Conservation (phyloP, 2,329 filamentous ascomycete species). For the Ceratocystis cacaofunesta region DNA sequence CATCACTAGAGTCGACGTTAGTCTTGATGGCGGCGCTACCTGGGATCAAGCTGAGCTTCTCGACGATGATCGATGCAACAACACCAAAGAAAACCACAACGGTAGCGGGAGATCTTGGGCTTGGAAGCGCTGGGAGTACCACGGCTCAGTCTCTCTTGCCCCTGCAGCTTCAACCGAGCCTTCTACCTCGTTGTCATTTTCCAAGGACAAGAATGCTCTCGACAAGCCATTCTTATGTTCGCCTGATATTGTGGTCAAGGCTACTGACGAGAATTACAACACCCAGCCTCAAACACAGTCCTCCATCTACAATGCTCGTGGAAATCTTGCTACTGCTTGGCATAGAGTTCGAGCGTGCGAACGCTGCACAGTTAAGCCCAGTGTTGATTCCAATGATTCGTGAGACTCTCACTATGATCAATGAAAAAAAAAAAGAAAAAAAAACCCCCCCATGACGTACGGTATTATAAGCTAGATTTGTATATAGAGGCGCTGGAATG, state of each 20-base stretch:
- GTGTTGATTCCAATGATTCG: neutral
- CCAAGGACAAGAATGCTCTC: constrained; percentile 4
- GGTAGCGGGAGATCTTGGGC: constrained; percentile 32
- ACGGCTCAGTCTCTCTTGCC: constrained; percentile 26
- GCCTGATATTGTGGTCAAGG: constrained; percentile 44
- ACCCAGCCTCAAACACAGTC: constrained; percentile 47
- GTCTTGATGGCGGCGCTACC: constrained; percentile 44
- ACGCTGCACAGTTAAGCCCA: constrained; percentile 18
- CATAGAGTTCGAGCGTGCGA: constrained; percentile 37
- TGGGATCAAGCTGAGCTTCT: constrained; percentile 50
- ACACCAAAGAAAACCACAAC: constrained; percentile 26
- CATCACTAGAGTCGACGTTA: constrained; percentile 54
- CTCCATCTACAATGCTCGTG: constrained; percentile 47
- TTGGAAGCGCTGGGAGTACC: constrained; percentile 50
- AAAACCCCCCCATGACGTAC: neutral
- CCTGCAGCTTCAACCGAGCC: constrained; percentile 7
- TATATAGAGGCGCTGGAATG: neutral
- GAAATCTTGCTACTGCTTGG: constrained; percentile 54
- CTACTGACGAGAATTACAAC: constrained; percentile 51
- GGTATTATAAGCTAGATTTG: neutral
- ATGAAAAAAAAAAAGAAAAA: neutral
- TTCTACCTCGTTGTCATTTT: neutral
- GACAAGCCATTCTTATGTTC: constrained; percentile 27
- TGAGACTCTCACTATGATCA: neutral
- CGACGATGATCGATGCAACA: constrained; percentile 30